Percentiles rank a stretch among this genome's conserved stretches.
These are phyloP conservation scores for Geopyxis carbonaria DNA, from an alignment of 495 filamentous ascomycete species.

Conservation along the genomic window DNA sequence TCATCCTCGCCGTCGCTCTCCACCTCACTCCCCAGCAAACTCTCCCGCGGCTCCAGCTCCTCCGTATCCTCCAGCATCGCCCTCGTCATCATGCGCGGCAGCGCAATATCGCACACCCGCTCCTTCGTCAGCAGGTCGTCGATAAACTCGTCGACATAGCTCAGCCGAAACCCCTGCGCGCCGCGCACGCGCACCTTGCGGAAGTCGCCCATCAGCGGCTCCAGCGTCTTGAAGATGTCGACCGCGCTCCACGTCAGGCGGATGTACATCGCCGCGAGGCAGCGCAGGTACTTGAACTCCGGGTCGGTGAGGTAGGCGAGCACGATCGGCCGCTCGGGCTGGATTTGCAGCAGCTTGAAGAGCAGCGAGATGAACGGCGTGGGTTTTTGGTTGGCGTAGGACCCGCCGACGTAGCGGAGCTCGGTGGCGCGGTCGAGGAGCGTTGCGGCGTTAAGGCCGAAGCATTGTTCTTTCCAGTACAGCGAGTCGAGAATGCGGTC, in stretches of 20 bases:
- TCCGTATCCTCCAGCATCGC: constrained; percentile 79
- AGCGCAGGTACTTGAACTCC: constrained; percentile 78
- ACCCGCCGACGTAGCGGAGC: constrained; percentile 62
- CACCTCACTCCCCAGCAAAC: constrained; percentile 63
- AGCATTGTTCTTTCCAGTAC: constrained; percentile 98
- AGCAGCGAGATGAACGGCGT: constrained; percentile 86
- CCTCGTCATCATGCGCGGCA: constrained; percentile 79
- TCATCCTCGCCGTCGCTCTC: constrained; percentile 65
- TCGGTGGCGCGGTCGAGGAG: constrained; percentile 80
- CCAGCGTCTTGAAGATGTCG: constrained; percentile 61
- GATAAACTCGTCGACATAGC: constrained; percentile 82
- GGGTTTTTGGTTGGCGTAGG: constrained; percentile 62
- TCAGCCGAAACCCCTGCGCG: constrained; percentile 52
- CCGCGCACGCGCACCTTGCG: constrained; percentile 65
- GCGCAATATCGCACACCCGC: constrained; percentile 72
- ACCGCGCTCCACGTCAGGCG: constrained; percentile 71
- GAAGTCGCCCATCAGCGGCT: constrained; percentile 67
- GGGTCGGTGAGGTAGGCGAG: constrained; percentile 53
- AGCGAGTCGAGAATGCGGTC: constrained; percentile 88
- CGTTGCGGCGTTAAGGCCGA: constrained; percentile 65
- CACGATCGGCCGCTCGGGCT: constrained; percentile 62
- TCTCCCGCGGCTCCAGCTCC: constrained; percentile 66
- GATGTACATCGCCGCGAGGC: constrained; percentile 79
- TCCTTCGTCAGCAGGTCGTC: constrained; percentile 84
- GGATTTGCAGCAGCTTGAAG: constrained; percentile 86